These are phyloP conservation scores for Sphenostylis stenocarpa DNA, from an alignment of 306 rosid genomes.

Conservation along the genomic window DNA sequence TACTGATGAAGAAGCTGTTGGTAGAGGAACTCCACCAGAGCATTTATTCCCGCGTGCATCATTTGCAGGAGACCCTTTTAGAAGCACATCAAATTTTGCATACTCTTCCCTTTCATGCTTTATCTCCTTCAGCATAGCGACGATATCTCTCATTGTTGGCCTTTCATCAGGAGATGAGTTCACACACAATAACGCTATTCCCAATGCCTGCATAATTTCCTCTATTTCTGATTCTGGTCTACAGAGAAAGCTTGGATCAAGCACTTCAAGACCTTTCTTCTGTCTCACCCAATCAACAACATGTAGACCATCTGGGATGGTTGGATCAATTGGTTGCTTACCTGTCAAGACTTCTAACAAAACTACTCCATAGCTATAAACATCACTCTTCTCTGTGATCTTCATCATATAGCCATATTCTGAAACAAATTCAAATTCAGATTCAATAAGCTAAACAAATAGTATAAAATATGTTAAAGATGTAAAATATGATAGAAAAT, in stretches of 20 bases:
- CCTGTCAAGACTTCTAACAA: conserved; percentile 86
- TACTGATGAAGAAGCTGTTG: conserved; percentile 69
- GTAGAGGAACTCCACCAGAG: conserved; percentile 41
- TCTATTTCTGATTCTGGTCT: conserved; percentile 80
- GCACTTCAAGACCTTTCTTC: conserved; percentile 67
- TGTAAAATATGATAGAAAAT: background rate
- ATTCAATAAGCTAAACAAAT: conserved; percentile 2
- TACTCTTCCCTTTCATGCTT: conserved; percentile 82
- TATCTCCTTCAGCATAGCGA: conserved; percentile 88
- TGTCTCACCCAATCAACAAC: conserved; percentile 94
- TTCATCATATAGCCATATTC: conserved; percentile 96
- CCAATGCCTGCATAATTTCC: conserved; percentile 88
- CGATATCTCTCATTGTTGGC: conserved; percentile 93
- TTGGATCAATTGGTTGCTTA: conserved; percentile 98
- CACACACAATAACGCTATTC: conserved; percentile 87
- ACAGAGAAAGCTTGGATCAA: conserved; percentile 63
- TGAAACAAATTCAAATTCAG: conserved; percentile 38
- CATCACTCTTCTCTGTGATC: conserved; percentile 66
- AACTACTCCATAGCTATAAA: conserved; percentile 86
- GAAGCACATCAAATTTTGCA: conserved; percentile 83
- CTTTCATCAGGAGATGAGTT: conserved; percentile 81
- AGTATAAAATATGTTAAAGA: background rate
- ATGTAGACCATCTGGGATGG: conserved; percentile 82
- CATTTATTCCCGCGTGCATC: conserved; percentile 31
- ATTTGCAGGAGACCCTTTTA: conserved; percentile 67